These are phyloP conservation scores for Solanum rostratum DNA, from an alignment of 257 asterid species.

Conservation along the genomic window DNA sequence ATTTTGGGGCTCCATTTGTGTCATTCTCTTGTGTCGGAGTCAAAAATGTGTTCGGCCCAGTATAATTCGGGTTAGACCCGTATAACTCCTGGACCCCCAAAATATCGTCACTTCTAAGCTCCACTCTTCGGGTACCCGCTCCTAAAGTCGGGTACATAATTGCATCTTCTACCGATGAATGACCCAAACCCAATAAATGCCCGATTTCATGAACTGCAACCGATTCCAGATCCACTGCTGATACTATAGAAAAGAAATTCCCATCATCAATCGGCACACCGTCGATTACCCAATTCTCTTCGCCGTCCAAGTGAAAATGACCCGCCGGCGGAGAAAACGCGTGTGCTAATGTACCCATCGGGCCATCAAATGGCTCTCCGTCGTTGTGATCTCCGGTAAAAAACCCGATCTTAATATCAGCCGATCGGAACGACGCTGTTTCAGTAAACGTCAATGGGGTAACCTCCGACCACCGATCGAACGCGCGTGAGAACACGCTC, in stretches of 20 bases:
- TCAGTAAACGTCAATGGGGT: conserved; percentile 48
- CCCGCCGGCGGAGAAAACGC: conserved; percentile 85
- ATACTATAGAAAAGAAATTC: conserved; percentile 4
- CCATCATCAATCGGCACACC: conserved; percentile 30
- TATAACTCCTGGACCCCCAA: conserved; percentile 56
- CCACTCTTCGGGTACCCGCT: conserved; percentile 55
- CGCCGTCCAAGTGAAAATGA: conserved; percentile 59
- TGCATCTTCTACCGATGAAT: conserved; percentile 61
- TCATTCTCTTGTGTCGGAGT: conserved; percentile 34
- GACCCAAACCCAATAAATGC: conserved; percentile 85
- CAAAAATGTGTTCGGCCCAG: conserved; percentile 28
- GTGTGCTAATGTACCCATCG: conserved; percentile 75
- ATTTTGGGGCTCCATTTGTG: conserved; percentile 15
- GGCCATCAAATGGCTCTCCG: conserved; percentile 87
- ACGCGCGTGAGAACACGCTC: conserved; percentile 48
- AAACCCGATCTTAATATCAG: conserved; percentile 57
- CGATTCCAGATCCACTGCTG: conserved; percentile 78
- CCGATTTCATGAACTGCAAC: conserved; percentile 94
- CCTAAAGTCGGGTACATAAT: conserved; percentile 73
- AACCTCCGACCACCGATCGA: conserved; percentile 85
- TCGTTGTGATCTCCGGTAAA: conserved; percentile 74
- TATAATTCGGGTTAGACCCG: conserved; percentile 71
- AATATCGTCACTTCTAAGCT: conserved; percentile 51
- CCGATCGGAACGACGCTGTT: conserved; percentile 21
- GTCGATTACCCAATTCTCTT: conserved; percentile 74